phyloP scores from a whole-genome alignment of 1,284 basidiomycete genomes.

The Austroboletus rostrupii region DNA sequence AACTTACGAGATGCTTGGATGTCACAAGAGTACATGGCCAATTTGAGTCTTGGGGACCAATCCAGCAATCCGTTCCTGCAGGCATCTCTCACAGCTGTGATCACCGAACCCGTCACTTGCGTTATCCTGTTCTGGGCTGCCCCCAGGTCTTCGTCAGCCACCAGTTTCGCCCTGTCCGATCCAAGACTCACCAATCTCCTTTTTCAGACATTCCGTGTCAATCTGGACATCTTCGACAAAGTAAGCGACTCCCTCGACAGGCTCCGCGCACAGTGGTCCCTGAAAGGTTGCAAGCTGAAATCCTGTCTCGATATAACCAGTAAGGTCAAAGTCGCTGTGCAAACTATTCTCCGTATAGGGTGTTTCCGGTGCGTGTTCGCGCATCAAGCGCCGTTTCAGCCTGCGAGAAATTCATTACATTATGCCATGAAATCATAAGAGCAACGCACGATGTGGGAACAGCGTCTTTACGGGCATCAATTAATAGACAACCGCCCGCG shows the following conservation, averaged over 20 bases:
- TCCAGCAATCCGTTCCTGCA: conserved; percentile 88
- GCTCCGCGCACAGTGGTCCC: conserved; percentile 94
- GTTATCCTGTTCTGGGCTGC: conserved; percentile 64
- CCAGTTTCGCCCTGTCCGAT: conserved; percentile 1
- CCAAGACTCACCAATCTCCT: conserved; percentile 53
- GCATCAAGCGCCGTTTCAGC: conserved; percentile 45
- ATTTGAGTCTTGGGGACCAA: conserved; percentile 95
- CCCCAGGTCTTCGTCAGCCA: conserved; percentile 12
- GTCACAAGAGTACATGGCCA: conserved; percentile 99
- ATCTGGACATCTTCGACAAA: conserved; percentile 79
- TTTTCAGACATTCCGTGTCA: conserved; percentile 56
- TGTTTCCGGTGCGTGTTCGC: conserved; percentile 34
- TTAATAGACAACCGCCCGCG: conserved; percentile 82
- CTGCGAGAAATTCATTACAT: conserved; percentile 33
- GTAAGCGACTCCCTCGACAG: conserved; percentile 90
- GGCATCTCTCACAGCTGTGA: conserved; percentile 85
- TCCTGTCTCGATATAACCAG: conserved; percentile 84
- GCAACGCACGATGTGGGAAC: conserved; percentile 51
- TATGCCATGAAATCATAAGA: conserved; percentile 4
- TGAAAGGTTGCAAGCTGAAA: conserved; percentile 94
- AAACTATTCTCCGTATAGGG: conserved; percentile 21
- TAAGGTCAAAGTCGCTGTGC: conserved; percentile 56
- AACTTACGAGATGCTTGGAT: conserved; percentile 93
- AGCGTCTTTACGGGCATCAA: conserved; percentile 61
- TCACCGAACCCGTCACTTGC: conserved; percentile 85